A percentile compares a stretch with the other conserved stretches of the same genome.
These are phyloP conservation scores for Fusarium anthophilum DNA, from an alignment of 2,329 filamentous ascomycete species.

Conservation along the genomic window DNA sequence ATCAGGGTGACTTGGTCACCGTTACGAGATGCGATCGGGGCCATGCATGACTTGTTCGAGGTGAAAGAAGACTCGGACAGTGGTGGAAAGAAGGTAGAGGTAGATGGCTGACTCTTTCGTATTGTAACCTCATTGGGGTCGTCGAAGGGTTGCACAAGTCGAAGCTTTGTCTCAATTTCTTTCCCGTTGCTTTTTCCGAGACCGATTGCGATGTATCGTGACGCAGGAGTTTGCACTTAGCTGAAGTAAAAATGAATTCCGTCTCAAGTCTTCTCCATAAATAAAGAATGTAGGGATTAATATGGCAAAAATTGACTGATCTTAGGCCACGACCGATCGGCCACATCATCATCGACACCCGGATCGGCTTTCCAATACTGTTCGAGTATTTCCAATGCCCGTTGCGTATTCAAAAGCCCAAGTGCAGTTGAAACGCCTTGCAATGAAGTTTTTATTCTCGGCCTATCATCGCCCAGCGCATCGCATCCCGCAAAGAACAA, in stretches of 20 bases:
- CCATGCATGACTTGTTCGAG: neutral
- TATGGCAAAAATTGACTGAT: constrained; percentile 27
- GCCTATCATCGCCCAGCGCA: constrained; percentile 15
- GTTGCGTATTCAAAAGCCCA: constrained; percentile 20
- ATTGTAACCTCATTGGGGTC: too few species aligned
- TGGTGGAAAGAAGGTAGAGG: neutral
- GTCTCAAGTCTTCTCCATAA: too few species aligned
- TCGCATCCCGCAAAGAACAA: constrained; percentile 30
- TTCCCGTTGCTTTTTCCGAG: too few species aligned
- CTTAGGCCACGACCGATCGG: constrained; percentile 15
- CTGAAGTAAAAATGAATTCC: too few species aligned
- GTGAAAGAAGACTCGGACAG: neutral
- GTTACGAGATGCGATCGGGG: neutral
- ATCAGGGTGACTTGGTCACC: neutral
- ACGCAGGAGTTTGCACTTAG: too few species aligned
- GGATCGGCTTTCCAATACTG: constrained; percentile 16
- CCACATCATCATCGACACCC: constrained; percentile 18
- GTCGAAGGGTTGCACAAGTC: too few species aligned
- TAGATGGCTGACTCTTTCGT: neutral
- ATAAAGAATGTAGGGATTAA: neutral
- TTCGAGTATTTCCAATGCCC: constrained; percentile 26
- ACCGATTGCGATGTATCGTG: too few species aligned
- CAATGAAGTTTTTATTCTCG: constrained; percentile 15
- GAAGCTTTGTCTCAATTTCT: too few species aligned
- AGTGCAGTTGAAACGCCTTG: constrained; percentile 23